These are phyloP conservation scores for Dunaliella sp. DNA, from an alignment of 139 green algal species.

Conservation along the genomic window DNA sequence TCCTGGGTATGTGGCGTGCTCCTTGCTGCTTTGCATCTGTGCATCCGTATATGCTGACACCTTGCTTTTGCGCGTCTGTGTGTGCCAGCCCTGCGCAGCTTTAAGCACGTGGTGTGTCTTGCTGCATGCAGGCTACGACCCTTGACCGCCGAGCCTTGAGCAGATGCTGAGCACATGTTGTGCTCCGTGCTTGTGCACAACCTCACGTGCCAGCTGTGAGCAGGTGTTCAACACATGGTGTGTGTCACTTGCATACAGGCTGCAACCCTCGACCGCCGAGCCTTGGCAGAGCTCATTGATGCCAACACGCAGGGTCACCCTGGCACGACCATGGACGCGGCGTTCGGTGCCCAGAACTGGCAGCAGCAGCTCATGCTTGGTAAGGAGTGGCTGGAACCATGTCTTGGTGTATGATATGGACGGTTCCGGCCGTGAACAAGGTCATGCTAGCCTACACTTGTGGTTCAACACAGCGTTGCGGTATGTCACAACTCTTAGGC, in stretches of 20 bases:
- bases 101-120: not conserved
- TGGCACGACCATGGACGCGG: not conserved
- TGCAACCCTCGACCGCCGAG: not conserved
- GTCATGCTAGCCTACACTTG: too few species aligned
- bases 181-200: conserved; percentile 10
- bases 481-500: too few species aligned
- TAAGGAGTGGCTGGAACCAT: too few species aligned
- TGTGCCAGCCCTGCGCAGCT: not conserved
- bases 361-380: conserved; percentile 5
- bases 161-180: too few species aligned
- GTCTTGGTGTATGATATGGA: too few species aligned
- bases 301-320: not conserved
- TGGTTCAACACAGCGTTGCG: too few species aligned
- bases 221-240: not conserved
- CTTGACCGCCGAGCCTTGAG: not conserved
- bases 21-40: too few species aligned
- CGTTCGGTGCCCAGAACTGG: not conserved
- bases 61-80: conserved; percentile 8
- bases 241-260: too few species aligned
- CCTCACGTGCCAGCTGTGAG: too few species aligned
- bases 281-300: not conserved
- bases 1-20: too few species aligned
- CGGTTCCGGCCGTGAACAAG: too few species aligned
- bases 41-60: too few species aligned
- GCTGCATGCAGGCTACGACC: not conserved